phyloP scores from a whole-genome alignment of 2,329 filamentous ascomycete genomes.

The Beauveria varroae region DNA sequence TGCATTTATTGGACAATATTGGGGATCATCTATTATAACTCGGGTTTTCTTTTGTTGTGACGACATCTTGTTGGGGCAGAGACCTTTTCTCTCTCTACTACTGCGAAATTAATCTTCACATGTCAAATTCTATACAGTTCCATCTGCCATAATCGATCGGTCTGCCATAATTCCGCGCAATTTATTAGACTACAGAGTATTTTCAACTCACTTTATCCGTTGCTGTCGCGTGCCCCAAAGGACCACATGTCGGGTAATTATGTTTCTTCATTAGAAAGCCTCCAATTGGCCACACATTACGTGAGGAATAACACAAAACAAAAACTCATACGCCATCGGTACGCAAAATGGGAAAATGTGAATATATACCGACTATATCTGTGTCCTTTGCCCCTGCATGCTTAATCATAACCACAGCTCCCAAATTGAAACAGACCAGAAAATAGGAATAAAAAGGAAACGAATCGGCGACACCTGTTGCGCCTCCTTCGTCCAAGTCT shows the following conservation, averaged over 20 bases:
- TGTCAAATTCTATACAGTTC: not conserved
- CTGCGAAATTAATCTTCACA: constrained; percentile 6
- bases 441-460: not conserved
- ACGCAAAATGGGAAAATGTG: not conserved
- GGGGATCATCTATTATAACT: not conserved
- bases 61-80: not conserved
- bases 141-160: not conserved
- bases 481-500: not conserved
- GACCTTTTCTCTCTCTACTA: not conserved
- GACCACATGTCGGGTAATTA: no score
- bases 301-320: not conserved
- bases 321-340: not conserved
- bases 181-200: not conserved
- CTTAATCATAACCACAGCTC: not conserved
- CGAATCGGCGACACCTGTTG: not conserved
- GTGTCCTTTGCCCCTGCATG: not conserved
- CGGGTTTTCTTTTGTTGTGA: not conserved
- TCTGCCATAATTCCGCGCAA: not conserved
- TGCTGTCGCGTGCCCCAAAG: not conserved
- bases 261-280: not conserved
- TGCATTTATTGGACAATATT: not conserved
- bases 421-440: not conserved
- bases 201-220: not conserved
- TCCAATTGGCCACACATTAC: not conserved
- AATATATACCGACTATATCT: not conserved